Evolutionary conservation across 805 yeast genomes (phyloP).

Genomic region (Kazachstania kunashirensis): DNA sequence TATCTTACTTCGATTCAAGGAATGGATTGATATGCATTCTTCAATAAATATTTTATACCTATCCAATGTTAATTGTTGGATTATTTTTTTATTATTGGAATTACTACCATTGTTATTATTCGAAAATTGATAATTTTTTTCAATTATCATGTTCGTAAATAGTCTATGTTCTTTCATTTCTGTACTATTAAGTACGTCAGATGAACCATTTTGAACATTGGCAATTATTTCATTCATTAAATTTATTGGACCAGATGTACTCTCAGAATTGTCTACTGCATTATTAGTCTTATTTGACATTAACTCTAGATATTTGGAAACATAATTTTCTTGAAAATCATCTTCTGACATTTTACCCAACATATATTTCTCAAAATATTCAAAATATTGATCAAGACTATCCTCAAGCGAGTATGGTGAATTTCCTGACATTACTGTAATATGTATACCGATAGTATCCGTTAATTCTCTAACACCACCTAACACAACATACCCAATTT

Average conservation of each 20-base stretch:
- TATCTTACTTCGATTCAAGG: constrained; percentile 32
- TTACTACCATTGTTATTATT: constrained; percentile 18
- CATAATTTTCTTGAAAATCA: constrained; percentile 30
- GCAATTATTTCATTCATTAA: constrained; percentile 29
- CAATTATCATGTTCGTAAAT: constrained; percentile 42
- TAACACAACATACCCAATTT: constrained; percentile 53
- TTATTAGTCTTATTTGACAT: constrained; percentile 6
- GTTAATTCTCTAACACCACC: constrained; percentile 46
- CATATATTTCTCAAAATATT: constrained; percentile 32
- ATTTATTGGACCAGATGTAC: constrained; percentile 29
- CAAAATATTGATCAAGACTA: constrained; percentile 41
- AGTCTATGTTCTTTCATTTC: constrained; percentile 37
- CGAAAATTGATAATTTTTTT: constrained; percentile 35
- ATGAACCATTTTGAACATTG: constrained; percentile 30
- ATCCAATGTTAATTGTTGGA: constrained; percentile 28
- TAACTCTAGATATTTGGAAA: constrained; percentile 32
- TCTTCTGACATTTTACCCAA: constrained; percentile 22
- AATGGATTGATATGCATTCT: constrained; percentile 29
- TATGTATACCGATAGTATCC: constrained; percentile 47
- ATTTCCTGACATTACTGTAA: constrained; percentile 46
- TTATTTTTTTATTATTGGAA: constrained; percentile 26
- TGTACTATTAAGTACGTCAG: constrained; percentile 12
- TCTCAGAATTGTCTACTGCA: constrained; percentile 7
- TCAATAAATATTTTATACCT: constrained; percentile 32
- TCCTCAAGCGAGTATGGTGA: constrained; percentile 34